phyloP scores from a whole-genome alignment of 2,329 filamentous ascomycete genomes.

The Leptographium flavum region DNA sequence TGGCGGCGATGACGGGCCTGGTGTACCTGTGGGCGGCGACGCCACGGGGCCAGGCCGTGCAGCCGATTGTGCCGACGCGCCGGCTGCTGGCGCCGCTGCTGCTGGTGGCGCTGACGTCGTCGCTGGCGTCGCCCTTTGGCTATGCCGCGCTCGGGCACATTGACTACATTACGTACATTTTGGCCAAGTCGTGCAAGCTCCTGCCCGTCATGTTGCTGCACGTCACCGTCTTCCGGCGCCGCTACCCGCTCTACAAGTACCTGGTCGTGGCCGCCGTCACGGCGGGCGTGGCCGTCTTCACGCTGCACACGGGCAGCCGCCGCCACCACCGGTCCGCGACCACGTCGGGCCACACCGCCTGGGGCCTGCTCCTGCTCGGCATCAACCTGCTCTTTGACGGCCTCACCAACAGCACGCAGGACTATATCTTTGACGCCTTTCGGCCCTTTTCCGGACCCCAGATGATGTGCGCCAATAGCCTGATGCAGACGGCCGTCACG shows the following conservation, averaged over 20 bases:
- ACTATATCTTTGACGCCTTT: conserved; percentile 77
- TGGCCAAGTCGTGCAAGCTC: conserved; percentile 96
- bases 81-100: conserved; percentile 64
- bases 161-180: conserved; percentile 95
- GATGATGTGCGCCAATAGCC: conserved; percentile 98
- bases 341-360: conserved; percentile 44
- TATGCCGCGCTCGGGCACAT: conserved; percentile 87
- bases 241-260: conserved; percentile 94
- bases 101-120: conserved; percentile 75
- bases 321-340: conserved; percentile 27
- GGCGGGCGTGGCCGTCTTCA: conserved; percentile 86
- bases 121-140: conserved; percentile 86
- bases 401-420: conserved; percentile 90
- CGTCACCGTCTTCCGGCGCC: conserved; percentile 75
- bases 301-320: conserved; percentile 56
- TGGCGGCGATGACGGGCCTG: conserved; percentile 71
- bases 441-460: conserved; percentile 77
- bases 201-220: conserved; percentile 98
- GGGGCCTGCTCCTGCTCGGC: conserved; percentile 69
- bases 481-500: conserved; percentile 71
- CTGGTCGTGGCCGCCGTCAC: conserved; percentile 84
- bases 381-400: conserved; percentile 94
- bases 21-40: conserved; percentile 63
- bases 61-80: conserved; percentile 62
- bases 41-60: conserved; percentile 29